These are phyloP conservation scores for Cladophialophora chaetospira DNA, from an alignment of 2,329 filamentous ascomycete species.

Conservation along the genomic window DNA sequence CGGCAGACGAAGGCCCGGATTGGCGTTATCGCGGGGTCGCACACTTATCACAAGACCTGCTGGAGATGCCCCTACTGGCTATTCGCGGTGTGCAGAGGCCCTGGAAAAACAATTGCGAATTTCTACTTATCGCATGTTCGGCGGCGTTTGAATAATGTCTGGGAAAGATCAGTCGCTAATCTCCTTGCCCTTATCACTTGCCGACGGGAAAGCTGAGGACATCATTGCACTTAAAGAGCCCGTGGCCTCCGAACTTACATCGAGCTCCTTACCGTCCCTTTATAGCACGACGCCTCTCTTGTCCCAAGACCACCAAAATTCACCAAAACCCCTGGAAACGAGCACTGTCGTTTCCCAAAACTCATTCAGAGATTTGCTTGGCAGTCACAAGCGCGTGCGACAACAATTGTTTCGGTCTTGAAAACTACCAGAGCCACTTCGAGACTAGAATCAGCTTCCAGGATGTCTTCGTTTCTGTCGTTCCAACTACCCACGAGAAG, in stretches of 20 bases:
- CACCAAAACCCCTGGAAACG: no score
- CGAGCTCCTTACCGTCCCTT: no score
- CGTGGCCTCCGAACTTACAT: neutral
- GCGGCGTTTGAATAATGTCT: slow-evolving; percentile 3
- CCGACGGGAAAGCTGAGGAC: neutral
- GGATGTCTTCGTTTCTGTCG: neutral
- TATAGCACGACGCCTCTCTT: no score
- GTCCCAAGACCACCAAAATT: no score
- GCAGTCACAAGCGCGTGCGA: neutral
- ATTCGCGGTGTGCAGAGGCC: slow-evolving; percentile 9
- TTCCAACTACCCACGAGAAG: neutral
- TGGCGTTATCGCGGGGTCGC: slow-evolving; percentile 24
- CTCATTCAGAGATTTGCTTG: neutral
- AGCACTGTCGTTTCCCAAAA: no score
- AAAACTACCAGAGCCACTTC: no score
- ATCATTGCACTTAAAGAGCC: slow-evolving; percentile 12
- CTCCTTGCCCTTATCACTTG: slow-evolving; percentile 22
- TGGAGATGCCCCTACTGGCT: neutral
- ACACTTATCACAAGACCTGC: slow-evolving; percentile 18
- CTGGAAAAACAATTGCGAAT: neutral
- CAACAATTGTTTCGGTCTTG: neutral
- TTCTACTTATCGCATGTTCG: slow-evolving; percentile 5
- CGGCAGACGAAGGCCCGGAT: slow-evolving; percentile 5
- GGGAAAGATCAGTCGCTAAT: slow-evolving; percentile 11
- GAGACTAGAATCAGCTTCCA: neutral